Base-by-base conservation (phyloP, 129 eudicot species). In the Escallonia herrerae region DNA sequence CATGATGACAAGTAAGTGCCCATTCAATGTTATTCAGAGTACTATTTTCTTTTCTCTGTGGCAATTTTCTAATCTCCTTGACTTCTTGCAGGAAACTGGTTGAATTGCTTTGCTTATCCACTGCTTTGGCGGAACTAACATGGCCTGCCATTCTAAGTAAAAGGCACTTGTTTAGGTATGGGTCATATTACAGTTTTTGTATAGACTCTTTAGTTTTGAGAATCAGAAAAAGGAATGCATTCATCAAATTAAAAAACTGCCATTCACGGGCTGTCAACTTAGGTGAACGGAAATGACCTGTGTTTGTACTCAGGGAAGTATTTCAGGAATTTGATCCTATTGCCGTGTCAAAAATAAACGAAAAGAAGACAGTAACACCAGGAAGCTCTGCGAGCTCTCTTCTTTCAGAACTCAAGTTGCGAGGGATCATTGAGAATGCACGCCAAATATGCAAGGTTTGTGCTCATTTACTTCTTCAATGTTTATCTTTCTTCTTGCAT, bases 61-160 rank as follows among this genome's bases (percentile, higher is more conserved):
- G 65, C 39, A 46, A 64, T 60, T 62, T 66, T 40, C 42, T 67
- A 22, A 22, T 57, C 42, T 52, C 61, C 48, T 60, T 67, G 72
- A 43, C 37, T 4, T 60, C 68, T 61, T 77, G 79, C 86, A 91
- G 97, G 84, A 87, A 83, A 68, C 74, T 91, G 63, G 87, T 84
- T 75, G 97, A 91, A 83, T 66, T 91, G 80, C 95, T 91, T 60
- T 82, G 86, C 81, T 81, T 87, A 55, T 87, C 86, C 61, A 86
- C 83, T 48, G 97, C 95, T 60, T 80, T 91, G 74, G 97, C 95
- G 58, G 97, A 91, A 81, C 83, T 82, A 52, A 68, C 97, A 56
- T 91, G 96, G 97, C 96, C 96, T 33, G 64, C 81, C 46, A 87
- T 91, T 76, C 95, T 91, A 57, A 87, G 63, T n/a, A 85, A 81